Conservation (phyloP, 306 rosid genomes). For the Castanea mollissima region DNA sequence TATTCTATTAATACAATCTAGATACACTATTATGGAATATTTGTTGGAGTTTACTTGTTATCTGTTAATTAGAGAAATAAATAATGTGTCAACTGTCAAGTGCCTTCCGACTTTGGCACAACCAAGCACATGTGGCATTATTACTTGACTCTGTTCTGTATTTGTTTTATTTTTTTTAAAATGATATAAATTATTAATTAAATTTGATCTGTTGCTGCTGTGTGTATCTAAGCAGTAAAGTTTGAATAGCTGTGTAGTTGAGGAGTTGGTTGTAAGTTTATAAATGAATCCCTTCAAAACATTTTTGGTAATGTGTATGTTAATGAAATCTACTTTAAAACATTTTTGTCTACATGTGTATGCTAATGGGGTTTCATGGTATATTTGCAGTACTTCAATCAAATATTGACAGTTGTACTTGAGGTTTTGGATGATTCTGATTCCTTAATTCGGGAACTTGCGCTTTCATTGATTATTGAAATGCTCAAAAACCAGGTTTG, state of each 20-base stretch:
- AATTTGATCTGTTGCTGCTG: neutral
- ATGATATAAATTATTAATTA: neutral
- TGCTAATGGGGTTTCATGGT: slow-evolving; percentile 31
- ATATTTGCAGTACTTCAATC: slow-evolving; percentile 92
- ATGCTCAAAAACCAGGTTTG: slow-evolving; percentile 93
- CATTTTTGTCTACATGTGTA: slow-evolving; percentile 9
- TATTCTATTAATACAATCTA: neutral
- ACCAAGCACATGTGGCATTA: neutral
- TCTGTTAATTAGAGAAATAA: neutral
- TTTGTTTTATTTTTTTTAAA: neutral
- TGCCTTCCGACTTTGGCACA: neutral
- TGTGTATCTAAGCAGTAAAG: neutral
- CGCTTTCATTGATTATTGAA: slow-evolving; percentile 72
- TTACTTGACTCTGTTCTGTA: neutral
- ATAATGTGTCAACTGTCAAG: neutral
- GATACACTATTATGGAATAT: neutral
- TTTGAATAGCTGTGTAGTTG: neutral
- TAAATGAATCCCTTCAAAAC: neutral
- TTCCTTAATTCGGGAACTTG: slow-evolving; percentile 76
- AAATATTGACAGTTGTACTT: slow-evolving; percentile 83
- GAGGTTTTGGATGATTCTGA: slow-evolving; percentile 93
- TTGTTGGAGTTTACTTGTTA: neutral
- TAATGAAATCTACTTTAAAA: slow-evolving; percentile 10
- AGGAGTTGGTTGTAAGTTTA: neutral
- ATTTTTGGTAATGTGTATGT: slow-evolving; percentile 8